A percentile compares a stretch with the other conserved stretches of the same genome.
phyloP scores from a whole-genome alignment of 345 rosid species.

The Rhodamnia rubescens region DNA sequence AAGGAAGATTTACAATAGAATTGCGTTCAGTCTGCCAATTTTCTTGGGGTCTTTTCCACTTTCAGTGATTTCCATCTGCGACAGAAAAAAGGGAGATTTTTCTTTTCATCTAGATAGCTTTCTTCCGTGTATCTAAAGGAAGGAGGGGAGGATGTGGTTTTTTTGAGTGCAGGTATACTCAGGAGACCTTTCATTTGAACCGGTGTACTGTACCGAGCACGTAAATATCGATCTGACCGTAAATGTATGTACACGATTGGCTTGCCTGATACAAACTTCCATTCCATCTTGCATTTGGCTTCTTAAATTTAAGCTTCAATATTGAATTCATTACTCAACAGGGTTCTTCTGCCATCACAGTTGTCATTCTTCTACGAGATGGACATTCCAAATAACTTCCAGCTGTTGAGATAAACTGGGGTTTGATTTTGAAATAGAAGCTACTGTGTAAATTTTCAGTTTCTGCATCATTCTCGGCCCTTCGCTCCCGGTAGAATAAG shows the following conservation, averaged over 20 bases:
- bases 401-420: background rate
- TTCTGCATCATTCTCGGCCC: background rate
- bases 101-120: background rate
- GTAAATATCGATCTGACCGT: background rate
- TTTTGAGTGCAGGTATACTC: background rate
- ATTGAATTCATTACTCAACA: background rate
- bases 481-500: background rate
- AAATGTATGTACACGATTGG: background rate
- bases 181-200: background rate
- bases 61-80: background rate
- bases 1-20: constrained; percentile 15
- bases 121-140: background rate
- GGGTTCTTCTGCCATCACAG: background rate
- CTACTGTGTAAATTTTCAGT: background rate
- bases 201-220: background rate
- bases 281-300: background rate
- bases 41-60: background rate
- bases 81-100: background rate
- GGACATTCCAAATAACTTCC: background rate
- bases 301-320: background rate
- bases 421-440: background rate
- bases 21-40: background rate
- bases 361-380: background rate
- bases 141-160: background rate
- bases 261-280: background rate